Evolutionary conservation across 768 basidiomycete species (phyloP), one percentile per base, ranked within the genome.

Genomic region (Boletus sensibilis): DNA sequence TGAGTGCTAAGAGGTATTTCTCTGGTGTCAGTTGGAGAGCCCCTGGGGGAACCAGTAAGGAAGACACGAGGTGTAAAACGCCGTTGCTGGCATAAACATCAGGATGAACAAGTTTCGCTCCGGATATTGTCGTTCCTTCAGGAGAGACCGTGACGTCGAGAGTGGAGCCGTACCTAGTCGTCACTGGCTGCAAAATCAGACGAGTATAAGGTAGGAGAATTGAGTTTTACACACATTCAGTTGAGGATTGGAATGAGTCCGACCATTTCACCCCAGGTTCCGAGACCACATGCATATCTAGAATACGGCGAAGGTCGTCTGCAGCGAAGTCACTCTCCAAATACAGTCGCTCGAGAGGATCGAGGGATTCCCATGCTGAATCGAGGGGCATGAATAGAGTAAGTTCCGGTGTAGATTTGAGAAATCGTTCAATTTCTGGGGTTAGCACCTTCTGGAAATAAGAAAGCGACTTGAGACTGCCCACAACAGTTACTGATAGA

Each of bases 51-150:
- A 95, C 71, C 14, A 99, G 82, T 23, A 98, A 82, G 14, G 85
- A 82, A 14, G 90, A 90, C 25, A 98, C 82, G 41, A 93, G 82
- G 71, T 99, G 97, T 16, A 98, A 70, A 42, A 98, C 97, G 46
- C 96, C 97, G 65, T 99, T 99, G 31, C 90, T 87, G 5, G 92
- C 95, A 65, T 94, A 94, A 35, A 97, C 84, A 65, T 99, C 93
- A 7, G 84, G 82, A n/a, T 86, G 77, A 5, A 86, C 65, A 41
- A 96, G 78, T 23, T 78, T 75, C 8, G 88, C 84, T 44, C 74
- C 74, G 34, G 84, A 84, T 21, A 89, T 71, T 31, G 66, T 79
- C 50, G 81, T 83, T 57, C 80, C 81, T 38, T 85, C 78, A 1
- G 79, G 67, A 25, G 80, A 73, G n/a, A 79, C 76, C 1, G 75